Conservation (phyloP, 2,329 filamentous ascomycete species). For the Byssothecium circinans region DNA sequence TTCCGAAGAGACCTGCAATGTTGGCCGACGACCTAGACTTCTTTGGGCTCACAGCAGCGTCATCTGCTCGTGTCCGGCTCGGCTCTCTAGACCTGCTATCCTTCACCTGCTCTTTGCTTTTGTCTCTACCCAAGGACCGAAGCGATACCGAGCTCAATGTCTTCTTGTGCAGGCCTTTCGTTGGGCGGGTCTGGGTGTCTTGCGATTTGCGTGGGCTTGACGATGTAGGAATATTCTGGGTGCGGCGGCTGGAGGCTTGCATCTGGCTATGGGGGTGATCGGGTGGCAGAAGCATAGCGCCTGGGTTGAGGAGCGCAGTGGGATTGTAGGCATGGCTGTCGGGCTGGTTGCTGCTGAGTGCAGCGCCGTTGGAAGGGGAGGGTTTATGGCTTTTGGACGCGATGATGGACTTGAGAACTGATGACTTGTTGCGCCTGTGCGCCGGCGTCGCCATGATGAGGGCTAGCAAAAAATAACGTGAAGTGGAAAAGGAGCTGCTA, state of each 20-base stretch:
- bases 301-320: conserved; percentile 22
- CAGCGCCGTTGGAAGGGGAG: conserved; percentile 47
- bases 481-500: neutral
- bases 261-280: conserved; percentile 51
- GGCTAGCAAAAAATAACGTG: conserved; percentile 6
- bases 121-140: conserved; percentile 54
- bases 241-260: conserved; percentile 24
- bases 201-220: conserved; percentile 44
- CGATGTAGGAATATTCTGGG: conserved; percentile 41
- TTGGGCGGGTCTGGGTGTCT: conserved; percentile 37
- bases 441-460: conserved; percentile 29
- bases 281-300: conserved; percentile 51
- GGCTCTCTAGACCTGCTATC: conserved; percentile 33
- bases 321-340: conserved; percentile 28
- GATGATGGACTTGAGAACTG: conserved; percentile 56
- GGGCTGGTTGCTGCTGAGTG: conserved; percentile 25
- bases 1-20: conserved; percentile 73
- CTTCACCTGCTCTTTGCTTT: conserved; percentile 41
- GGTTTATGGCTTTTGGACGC: conserved; percentile 54
- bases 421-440: conserved; percentile 45
- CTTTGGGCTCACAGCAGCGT: conserved; percentile 50
- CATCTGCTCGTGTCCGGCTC: conserved; percentile 31
- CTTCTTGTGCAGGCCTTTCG: conserved; percentile 53
- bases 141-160: conserved; percentile 58
- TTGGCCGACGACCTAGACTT: conserved; percentile 85